Evolutionary conservation across 345 rosid genomes (phyloP).

Genomic region (Geranium brycei): DNA sequence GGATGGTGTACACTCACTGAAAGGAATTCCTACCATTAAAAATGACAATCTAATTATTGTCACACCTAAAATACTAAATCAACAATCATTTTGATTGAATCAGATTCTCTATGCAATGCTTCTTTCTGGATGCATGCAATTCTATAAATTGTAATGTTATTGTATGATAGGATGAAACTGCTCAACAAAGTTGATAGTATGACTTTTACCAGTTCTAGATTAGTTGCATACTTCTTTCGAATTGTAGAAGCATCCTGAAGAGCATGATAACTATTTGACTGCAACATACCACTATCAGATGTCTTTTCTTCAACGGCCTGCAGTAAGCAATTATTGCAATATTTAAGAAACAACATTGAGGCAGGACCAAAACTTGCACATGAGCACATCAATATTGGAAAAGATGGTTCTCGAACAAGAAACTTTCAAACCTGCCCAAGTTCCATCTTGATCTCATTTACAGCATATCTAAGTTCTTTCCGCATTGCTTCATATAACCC

Average conservation of each 20-base stretch:
- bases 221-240: conserved; percentile 38
- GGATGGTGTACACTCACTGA: too few relatives aligned
- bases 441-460: conserved; percentile 55
- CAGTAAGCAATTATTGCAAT: not conserved
- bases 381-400: not conserved
- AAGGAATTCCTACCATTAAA: too few relatives aligned
- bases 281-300: conserved; percentile 18
- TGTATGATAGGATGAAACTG: not conserved
- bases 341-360: not conserved
- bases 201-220: conserved; percentile 46
- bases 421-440: conserved; percentile 39
- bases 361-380: not conserved
- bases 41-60: not conserved
- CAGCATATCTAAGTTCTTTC: conserved; percentile 58
- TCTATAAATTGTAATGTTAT: not conserved
- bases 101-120: too few relatives aligned
- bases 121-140: not conserved
- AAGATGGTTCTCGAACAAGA: not conserved
- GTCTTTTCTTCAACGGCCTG: not conserved
- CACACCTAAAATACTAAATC: not conserved
- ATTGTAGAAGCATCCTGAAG: conserved; percentile 29
- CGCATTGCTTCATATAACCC: conserved; percentile 53
- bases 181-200: not conserved
- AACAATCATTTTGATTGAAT: not conserved
- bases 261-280: conserved; percentile 26